These are phyloP conservation scores for Liquidambar formosana DNA, from an alignment of 164 flowering plant genomes.

Conservation along the genomic window DNA sequence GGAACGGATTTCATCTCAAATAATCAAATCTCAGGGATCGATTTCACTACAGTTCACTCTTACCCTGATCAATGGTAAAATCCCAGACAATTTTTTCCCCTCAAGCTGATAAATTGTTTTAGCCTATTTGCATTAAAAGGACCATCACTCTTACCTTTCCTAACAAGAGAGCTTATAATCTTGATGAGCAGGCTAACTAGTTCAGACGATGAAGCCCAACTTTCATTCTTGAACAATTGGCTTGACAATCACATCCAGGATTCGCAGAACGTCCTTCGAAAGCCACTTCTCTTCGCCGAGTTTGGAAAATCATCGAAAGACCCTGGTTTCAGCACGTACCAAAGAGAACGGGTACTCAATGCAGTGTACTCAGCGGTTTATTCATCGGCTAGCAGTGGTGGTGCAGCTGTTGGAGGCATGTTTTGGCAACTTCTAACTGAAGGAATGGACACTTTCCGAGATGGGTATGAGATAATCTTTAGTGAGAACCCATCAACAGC, in stretches of 20 bases:
- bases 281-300: slow-evolving; percentile 71
- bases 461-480: slow-evolving; percentile 75
- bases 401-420: slow-evolving; percentile 69
- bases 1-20: slow-evolving; percentile 83
- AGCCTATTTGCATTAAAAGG: too few species aligned
- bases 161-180: neutral
- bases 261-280: slow-evolving; percentile 49
- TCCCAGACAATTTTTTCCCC: neutral
- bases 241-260: slow-evolving; percentile 59
- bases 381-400: slow-evolving; percentile 67
- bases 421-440: slow-evolving; percentile 77
- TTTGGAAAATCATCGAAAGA: slow-evolving; percentile 68
- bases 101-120: neutral
- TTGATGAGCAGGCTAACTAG: slow-evolving; percentile 45
- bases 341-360: slow-evolving; percentile 53
- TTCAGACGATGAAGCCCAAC: slow-evolving; percentile 49
- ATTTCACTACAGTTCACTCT: slow-evolving; percentile 79
- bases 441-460: slow-evolving; percentile 68
- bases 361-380: slow-evolving; percentile 51
- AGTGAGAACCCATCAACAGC: slow-evolving; percentile 61
- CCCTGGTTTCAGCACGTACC: slow-evolving; percentile 34
- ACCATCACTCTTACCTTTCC: too few species aligned
- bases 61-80: slow-evolving; percentile 80
- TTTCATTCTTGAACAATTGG: slow-evolving; percentile 66
- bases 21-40: slow-evolving; percentile 60